phyloP scores from a whole-genome alignment of 2,329 filamentous ascomycete genomes.

The Rhytidhysteron rufulum region DNA sequence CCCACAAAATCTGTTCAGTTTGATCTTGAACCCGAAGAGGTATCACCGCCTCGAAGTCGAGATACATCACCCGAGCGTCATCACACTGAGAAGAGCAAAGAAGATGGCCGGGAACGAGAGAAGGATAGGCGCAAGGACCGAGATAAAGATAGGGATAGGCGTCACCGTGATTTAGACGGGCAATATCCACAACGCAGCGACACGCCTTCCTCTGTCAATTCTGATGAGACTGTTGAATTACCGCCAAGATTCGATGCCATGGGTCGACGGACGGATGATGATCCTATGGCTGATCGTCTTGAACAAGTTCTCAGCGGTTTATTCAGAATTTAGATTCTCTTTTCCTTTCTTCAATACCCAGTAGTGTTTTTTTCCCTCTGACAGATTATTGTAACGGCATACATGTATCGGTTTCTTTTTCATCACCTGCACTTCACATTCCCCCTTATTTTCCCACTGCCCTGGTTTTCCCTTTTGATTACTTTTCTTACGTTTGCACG shows the following conservation, averaged over 20 bases:
- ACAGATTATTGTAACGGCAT: background rate
- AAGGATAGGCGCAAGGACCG: slow-evolving; percentile 19
- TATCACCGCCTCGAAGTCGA: slow-evolving; percentile 5
- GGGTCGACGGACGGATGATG: slow-evolving; percentile 24
- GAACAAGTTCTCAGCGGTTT: slow-evolving; percentile 27
- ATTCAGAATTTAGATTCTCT: background rate
- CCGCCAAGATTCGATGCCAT: slow-evolving; percentile 33
- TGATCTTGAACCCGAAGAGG: slow-evolving; percentile 28
- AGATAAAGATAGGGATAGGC: slow-evolving; percentile 23
- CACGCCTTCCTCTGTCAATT: slow-evolving; percentile 23
- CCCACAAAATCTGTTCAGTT: slow-evolving; percentile 37
- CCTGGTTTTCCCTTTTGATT: background rate
- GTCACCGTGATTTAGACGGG: slow-evolving; percentile 3
- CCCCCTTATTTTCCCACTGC: background rate
- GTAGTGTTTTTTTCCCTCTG: background rate
- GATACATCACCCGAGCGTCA: slow-evolving; percentile 9
- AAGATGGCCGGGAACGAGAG: slow-evolving; percentile 8
- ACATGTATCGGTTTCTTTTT: background rate
- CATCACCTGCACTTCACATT: background rate
- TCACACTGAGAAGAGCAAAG: slow-evolving; percentile 3
- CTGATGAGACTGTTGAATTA: slow-evolving; percentile 33
- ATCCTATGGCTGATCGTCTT: slow-evolving; percentile 30
- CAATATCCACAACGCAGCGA: slow-evolving; percentile 13
- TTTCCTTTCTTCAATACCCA: background rate
- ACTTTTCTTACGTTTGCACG: no score